Conservation (phyloP, 169 alveolate genomes). For the Plasmodium berghei region DNA sequence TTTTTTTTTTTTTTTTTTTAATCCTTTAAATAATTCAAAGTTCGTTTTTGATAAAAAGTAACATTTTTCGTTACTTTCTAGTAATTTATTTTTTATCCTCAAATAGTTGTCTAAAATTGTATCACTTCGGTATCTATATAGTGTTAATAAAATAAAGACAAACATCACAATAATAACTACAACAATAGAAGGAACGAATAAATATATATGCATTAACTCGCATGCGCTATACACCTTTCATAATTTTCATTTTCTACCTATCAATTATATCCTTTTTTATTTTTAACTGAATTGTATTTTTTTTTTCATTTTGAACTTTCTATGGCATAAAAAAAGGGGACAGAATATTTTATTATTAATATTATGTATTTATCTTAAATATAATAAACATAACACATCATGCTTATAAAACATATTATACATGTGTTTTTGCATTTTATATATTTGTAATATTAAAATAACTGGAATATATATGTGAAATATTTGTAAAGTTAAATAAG, state of each 20-base stretch:
- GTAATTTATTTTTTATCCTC: conserved; percentile 49
- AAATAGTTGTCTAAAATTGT: conserved; percentile 53
- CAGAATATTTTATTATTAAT: background rate
- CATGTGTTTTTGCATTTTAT: background rate
- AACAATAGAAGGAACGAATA: background rate
- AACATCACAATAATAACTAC: background rate
- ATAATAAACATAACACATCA: background rate
- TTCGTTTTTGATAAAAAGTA: conserved; percentile 68
- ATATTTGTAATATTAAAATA: background rate
- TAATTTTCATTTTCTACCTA: conserved; percentile 18
- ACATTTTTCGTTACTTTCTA: conserved; percentile 68
- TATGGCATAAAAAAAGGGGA: background rate
- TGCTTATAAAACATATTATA: background rate
- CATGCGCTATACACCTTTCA: background rate
- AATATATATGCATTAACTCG: background rate
- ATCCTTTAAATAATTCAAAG: conserved; percentile 59
- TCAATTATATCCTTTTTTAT: conserved; percentile 9
- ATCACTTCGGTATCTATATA: conserved; percentile 39
- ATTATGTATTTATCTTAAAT: background rate
- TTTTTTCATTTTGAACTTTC: conserved; percentile 3
- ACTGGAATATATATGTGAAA: background rate
- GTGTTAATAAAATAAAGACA: background rate
- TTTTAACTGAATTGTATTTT: conserved; percentile 6
- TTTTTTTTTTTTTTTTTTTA: conserved; percentile 58
- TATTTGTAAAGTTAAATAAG: too few species aligned